Conservation (phyloP, 73 alveolate genomes). For the Paramecium primaurelia region DNA sequence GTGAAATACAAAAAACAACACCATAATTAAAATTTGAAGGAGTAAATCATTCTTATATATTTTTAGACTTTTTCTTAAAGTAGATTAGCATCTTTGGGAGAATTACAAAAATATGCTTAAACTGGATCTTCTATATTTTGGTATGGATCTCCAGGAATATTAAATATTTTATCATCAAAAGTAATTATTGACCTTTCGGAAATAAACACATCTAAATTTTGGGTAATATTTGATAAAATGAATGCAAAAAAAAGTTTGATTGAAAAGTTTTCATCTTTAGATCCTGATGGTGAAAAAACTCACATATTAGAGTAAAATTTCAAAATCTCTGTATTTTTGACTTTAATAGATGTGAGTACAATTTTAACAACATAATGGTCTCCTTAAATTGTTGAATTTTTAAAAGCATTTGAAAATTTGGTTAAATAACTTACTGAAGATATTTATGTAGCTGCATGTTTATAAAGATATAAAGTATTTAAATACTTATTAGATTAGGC, state of each 20-base stretch:
- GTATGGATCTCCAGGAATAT: slow-evolving; percentile 56
- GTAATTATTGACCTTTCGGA: slow-evolving; percentile 45
- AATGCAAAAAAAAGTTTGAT: slow-evolving; percentile 57
- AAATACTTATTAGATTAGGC: too few species aligned
- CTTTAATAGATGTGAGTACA: slow-evolving; percentile 37
- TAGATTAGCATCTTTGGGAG: slow-evolving; percentile 57
- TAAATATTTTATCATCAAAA: slow-evolving; percentile 49
- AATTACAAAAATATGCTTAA: slow-evolving; percentile 22
- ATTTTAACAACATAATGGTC: slow-evolving; percentile 57
- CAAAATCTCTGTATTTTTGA: slow-evolving; percentile 21
- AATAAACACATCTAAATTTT: slow-evolving; percentile 19
- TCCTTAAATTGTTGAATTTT: slow-evolving; percentile 24
- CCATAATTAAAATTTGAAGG: slow-evolving; percentile 57
- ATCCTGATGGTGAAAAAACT: slow-evolving; percentile 65
- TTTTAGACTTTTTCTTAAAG: slow-evolving; percentile 13
- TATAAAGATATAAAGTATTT: too few species aligned
- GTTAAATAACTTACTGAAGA: background rate
- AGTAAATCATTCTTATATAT: slow-evolving; percentile 53
- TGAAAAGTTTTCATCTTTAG: slow-evolving; percentile 56
- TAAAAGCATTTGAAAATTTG: slow-evolving; percentile 29
- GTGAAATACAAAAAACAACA: background rate
- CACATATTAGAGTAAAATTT: slow-evolving; percentile 39
- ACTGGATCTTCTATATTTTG: slow-evolving; percentile 47
- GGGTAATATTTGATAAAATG: slow-evolving; percentile 54
- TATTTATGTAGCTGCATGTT: too few species aligned